Conservation (phyloP, 306 rosid species). For the Pyrus bretschneideri region DNA sequence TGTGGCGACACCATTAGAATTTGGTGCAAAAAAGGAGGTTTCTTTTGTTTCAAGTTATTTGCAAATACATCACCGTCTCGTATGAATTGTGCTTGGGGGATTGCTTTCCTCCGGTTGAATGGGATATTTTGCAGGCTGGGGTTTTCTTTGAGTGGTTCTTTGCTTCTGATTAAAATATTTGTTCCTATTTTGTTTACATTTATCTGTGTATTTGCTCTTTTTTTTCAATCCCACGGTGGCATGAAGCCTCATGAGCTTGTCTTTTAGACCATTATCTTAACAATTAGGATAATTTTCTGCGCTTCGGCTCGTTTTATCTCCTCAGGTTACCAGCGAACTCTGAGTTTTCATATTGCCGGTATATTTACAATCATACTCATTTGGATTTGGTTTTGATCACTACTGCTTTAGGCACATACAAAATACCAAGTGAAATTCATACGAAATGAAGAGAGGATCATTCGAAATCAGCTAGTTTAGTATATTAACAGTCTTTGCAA, state of each 20-base stretch:
- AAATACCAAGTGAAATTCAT: neutral
- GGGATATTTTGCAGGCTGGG: neutral
- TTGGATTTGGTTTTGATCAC: no score
- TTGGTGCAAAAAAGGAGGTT: neutral
- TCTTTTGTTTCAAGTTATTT: neutral
- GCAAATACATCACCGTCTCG: neutral
- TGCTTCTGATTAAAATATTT: no score
- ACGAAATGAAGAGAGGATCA: neutral
- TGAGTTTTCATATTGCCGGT: neutral
- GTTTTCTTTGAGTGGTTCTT: neutral
- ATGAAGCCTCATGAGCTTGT: constrained; percentile 76
- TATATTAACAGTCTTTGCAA: no score
- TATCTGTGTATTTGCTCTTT: no score
- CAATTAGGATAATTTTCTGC: constrained; percentile 1
- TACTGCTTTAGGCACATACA: neutral
- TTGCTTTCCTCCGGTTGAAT: neutral
- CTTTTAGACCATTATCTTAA: constrained; percentile 26
- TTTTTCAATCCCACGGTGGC: constrained; percentile 13
- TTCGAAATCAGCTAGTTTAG: no score
- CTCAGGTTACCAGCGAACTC: neutral
- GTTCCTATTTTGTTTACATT: no score
- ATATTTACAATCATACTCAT: neutral
- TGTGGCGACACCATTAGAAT: neutral
- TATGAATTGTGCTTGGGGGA: neutral
- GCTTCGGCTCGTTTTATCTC: neutral